These are phyloP conservation scores for Naganishia onofrii DNA, from an alignment of 768 basidiomycete genomes.

Conservation along the genomic window DNA sequence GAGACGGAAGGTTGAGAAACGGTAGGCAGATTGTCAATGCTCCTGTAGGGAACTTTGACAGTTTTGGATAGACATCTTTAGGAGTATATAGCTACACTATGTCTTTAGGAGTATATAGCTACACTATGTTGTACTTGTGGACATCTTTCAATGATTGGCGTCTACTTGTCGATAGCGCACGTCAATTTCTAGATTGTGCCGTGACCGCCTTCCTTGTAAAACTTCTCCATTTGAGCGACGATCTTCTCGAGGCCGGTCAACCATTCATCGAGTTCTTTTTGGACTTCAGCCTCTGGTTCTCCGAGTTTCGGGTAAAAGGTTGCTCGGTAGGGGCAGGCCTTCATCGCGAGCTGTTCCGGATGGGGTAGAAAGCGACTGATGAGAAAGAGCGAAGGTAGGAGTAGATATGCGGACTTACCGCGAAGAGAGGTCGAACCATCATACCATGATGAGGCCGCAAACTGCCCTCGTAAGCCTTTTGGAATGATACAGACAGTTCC, in stretches of 20 bases:
- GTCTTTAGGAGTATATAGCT: neutral
- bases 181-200: constrained; percentile 34
- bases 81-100: neutral
- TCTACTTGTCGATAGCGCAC: no score
- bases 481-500: constrained; percentile 74
- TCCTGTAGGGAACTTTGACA: neutral
- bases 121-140: neutral
- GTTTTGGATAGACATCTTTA: neutral
- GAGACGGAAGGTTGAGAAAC: neutral
- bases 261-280: constrained; percentile 59
- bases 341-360: constrained; percentile 63
- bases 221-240: constrained; percentile 57
- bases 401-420: constrained; percentile 54
- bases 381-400: neutral
- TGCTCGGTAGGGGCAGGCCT: constrained; percentile 64
- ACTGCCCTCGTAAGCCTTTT: constrained; percentile 72
- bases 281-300: constrained; percentile 56
- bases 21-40: neutral
- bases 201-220: constrained; percentile 51
- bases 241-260: constrained; percentile 59
- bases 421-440: constrained; percentile 61
- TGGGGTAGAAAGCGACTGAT: neutral
- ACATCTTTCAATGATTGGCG: neutral
- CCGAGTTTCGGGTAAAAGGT: constrained; percentile 63
- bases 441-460: constrained; percentile 73